phyloP scores from a whole-genome alignment of 345 rosid genomes.

The Lagerstroemia speciosa region DNA sequence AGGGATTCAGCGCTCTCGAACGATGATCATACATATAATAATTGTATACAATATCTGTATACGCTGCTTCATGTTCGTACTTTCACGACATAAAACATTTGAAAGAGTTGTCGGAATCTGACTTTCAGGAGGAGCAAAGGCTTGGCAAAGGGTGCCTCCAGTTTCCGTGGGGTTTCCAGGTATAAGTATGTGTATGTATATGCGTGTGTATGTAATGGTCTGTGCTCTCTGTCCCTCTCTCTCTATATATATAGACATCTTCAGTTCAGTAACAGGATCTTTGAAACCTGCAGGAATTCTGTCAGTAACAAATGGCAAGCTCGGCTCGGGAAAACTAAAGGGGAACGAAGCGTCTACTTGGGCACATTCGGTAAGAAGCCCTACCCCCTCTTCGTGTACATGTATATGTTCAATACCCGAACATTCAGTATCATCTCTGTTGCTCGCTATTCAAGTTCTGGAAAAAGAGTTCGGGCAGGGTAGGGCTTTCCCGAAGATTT shows the following conservation, averaged over 20 bases:
- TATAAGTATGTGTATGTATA: background rate
- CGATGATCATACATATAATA: background rate
- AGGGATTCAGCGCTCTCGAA: background rate
- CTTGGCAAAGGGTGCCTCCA: background rate
- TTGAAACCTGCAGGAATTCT: background rate
- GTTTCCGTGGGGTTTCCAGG: background rate
- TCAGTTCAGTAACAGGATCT: background rate
- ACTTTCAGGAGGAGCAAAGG: background rate
- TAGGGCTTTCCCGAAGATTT: background rate
- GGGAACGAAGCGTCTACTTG: slow-evolving; percentile 10
- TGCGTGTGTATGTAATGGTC: no score
- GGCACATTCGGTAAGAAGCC: slow-evolving; percentile 22
- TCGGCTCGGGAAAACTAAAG: slow-evolving; percentile 12
- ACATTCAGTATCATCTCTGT: no score
- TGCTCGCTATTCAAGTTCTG: background rate
- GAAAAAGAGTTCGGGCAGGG: background rate
- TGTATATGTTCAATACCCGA: no score
- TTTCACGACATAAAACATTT: no score
- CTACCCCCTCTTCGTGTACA: background rate
- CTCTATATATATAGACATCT: background rate
- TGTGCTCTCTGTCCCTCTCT: no score
- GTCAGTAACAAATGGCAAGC: slow-evolving; percentile 22
- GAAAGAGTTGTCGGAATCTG: background rate
- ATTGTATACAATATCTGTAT: background rate
- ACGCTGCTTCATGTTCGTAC: no score